Evolutionary conservation across 352 stramenopile genomes (phyloP), one percentile per base, ranked within the genome.

Genomic region (Globisporangium nagaii): DNA sequence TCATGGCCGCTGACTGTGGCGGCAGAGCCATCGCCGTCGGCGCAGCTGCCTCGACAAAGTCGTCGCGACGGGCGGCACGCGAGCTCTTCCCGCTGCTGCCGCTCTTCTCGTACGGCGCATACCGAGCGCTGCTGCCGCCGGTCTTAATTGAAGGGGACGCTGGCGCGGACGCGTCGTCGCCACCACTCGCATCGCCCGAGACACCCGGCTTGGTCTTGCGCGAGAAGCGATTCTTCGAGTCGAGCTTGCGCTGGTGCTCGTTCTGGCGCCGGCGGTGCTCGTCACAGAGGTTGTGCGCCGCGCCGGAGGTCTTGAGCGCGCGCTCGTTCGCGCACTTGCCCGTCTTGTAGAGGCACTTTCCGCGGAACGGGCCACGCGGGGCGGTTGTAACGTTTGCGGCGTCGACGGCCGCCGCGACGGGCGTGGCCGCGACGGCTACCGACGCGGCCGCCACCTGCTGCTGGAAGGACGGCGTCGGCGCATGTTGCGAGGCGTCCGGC

Each of bases 261-360:
- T 93, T 93, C 70, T 93, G 84, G 35, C 78, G 74, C 58, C 75
- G 78, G 44, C 84, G 81, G 62, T 93, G 84, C 53, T 88, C 79
- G 53, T 93, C 77, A 59, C 84, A 93, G 54, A 93, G 78, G 65
- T 92, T 93, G 71, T 94, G 84, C 41, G 84, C 61, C 52, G 77
- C 58, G 30, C 84, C 84, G 2, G 83, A 90, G 31, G 81, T 90
- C 68, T 94, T 94, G 58, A 94, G 73, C 44, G 84, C 84, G 56
- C 84, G 84, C 60, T 94, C 84, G 64, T 94, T 90, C 44, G 64
- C 59, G 68, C 84, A 94, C 59, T 94, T 94, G 59, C 84, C 81
- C 12, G 84, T 92, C 70, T 94, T 94, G 73, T 94, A 94, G 43
- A 88, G 71, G 43, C 84, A 94, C 47, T 84, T 84, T 53, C 84